Evolutionary conservation across 345 rosid species (phyloP).

Genomic region (Aegle marmelos): DNA sequence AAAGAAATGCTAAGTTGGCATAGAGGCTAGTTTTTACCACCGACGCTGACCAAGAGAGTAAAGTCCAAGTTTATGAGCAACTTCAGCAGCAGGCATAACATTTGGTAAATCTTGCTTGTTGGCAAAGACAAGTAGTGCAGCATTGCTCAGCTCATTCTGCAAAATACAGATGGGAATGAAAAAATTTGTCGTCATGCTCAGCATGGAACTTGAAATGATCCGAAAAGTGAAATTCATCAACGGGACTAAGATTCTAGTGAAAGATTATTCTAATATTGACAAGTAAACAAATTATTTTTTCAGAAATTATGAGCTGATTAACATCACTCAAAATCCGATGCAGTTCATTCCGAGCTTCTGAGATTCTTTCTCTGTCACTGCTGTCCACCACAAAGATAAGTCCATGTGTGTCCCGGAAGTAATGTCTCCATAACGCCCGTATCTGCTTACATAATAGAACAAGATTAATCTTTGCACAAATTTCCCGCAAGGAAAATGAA

Average conservation of each 20-base stretch:
- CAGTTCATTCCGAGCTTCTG: slow-evolving; percentile 74
- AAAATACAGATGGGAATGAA: not conserved
- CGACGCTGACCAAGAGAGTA: slow-evolving; percentile 40
- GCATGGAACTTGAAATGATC: not conserved
- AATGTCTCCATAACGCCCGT: slow-evolving; percentile 74
- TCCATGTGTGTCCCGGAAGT: slow-evolving; percentile 55
- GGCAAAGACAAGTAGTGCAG: slow-evolving; percentile 59
- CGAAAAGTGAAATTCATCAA: not conserved
- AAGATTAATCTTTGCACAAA: not conserved
- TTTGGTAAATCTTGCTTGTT: slow-evolving; percentile 63
- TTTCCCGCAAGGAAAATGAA: not conserved
- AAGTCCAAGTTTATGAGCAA: slow-evolving; percentile 63
- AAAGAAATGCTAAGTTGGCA: not conserved
- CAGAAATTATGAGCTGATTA: slow-evolving; percentile 10
- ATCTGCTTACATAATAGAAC: slow-evolving; percentile 37
- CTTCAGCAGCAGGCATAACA: slow-evolving; percentile 45
- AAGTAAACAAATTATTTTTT: not conserved
- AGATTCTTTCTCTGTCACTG: slow-evolving; percentile 47
- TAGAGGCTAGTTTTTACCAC: slow-evolving; percentile 32
- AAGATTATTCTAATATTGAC: not conserved
- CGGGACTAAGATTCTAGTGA: not conserved
- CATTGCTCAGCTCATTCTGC: slow-evolving; percentile 57
- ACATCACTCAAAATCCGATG: slow-evolving; percentile 63
- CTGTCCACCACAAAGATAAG: slow-evolving; percentile 76
- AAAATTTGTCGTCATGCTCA: not conserved